Base-by-base conservation (phyloP, 2,329 filamentous ascomycete genomes). In the Pyrenochaeta sp. region DNA sequence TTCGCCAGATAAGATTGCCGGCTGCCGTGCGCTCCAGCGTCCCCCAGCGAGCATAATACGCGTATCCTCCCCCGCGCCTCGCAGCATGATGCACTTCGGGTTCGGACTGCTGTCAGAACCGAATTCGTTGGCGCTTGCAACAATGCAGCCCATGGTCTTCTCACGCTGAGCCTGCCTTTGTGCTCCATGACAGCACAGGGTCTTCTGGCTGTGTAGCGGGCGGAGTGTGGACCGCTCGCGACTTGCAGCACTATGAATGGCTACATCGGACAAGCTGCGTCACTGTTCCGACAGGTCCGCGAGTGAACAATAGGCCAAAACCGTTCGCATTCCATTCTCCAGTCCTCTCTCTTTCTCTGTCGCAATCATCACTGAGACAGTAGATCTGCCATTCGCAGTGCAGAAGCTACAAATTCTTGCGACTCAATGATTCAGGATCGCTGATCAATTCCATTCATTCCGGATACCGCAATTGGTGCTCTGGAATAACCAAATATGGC, bases 171-270 rank as follows among this genome's bases (percentile, higher is more conserved):
- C n/a, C n/a, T n/a, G n/a, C n/a, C n/a, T n/a, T n/a, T n/a, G n/a
- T n/a, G n/a, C n/a, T 14, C 11, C 10, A 45, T 41, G 24, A 30
- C 23, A 41, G 35, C 20, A n/a, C n/a, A n/a, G n/a, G n/a, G n/a
- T n/a, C n/a, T n/a, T n/a, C n/a, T n/a, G n/a, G n/a, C n/a, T n/a
- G n/a, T n/a, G n/a, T n/a, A n/a, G n/a, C n/a, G 41, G 37, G 39
- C 46, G 38, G 35, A 35, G 41, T 35, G 38, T 47, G 53, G 47
- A 42, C 32, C 31, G 27, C 7, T 28, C 15, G 21, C 23, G 28
- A 34, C 44, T 45, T 50, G 14, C 31, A 44, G 41, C 50, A 41
- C 44, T 53, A 53, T 31, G 34, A 17, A 42, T 34, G 38, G 22
- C 24, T 35, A 9, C 15, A 24, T 32, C 27, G 29, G 36, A 28